Conservation (phyloP, 2,329 filamentous ascomycete species). For the Cladosporium sp. region DNA sequence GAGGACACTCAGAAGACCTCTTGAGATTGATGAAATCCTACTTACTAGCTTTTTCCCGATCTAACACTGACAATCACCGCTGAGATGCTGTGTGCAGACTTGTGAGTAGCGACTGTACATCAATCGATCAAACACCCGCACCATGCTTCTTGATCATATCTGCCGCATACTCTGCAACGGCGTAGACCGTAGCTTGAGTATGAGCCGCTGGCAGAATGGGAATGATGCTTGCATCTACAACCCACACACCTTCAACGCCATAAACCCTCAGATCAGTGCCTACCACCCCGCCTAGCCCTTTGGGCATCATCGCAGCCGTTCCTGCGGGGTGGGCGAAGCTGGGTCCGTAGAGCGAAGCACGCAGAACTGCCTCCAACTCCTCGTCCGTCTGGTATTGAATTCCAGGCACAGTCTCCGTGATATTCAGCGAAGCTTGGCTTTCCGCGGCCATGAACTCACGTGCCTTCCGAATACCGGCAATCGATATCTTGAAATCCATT, state of each 20-base stretch:
- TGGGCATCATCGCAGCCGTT: conserved; percentile 32
- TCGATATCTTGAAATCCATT: neutral
- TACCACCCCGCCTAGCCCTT: conserved; percentile 26
- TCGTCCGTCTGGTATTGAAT: conserved; percentile 15
- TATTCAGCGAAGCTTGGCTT: neutral
- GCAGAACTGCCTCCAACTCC: conserved; percentile 16
- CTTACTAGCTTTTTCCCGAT: too few relatives aligned
- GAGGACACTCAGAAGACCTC: too few relatives aligned
- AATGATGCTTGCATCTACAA: conserved; percentile 34
- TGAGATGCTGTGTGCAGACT: too few relatives aligned
- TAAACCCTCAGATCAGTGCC: conserved; percentile 35
- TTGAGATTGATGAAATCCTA: too few relatives aligned
- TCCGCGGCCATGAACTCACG: conserved; percentile 5
- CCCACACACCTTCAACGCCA: conserved; percentile 33
- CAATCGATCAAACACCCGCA: neutral
- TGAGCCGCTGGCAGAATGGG: conserved; percentile 30
- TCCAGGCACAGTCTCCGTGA: conserved; percentile 15
- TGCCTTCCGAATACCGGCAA: neutral
- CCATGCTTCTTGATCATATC: conserved; percentile 29
- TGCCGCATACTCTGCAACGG: conserved; percentile 29
- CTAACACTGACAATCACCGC: too few relatives aligned
- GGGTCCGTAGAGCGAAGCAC: conserved; percentile 22
- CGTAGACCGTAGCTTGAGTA: conserved; percentile 28
- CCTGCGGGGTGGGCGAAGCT: conserved; percentile 39
- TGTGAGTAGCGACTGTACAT: too few relatives aligned